Base-by-base conservation (phyloP, 1,284 basidiomycete genomes). In the Puccinia triticina region DNA sequence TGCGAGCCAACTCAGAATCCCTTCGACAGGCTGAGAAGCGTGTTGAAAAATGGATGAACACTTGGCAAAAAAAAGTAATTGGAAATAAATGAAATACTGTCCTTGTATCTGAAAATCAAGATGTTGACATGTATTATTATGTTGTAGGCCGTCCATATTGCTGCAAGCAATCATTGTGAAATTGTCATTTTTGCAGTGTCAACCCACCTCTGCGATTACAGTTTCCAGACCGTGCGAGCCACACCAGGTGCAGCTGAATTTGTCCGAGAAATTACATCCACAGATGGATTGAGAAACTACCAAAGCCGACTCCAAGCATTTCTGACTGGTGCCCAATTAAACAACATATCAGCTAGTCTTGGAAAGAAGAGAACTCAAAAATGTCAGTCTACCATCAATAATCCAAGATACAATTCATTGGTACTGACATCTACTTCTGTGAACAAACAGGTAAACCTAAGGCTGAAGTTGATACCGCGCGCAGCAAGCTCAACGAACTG, bases 191-290 rank as follows among this genome's bases (percentile, higher is more conserved):
- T 48, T 48, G 67, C 67, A 7, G 67, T 71, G n/a, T 71, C 67
- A 21, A 46, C 10, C 14, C 67, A 69, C 16, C 40, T 69, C 10
- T 18, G 18, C 3, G 7, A 48, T 32, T 40, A 67, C 34, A 67
- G n/a, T 26, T 67, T 67, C 29, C 37, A 69, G 23, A 43, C 1
- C 16, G 26, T 34, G 2, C 10, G 40, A n/a, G 67, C 67, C 8
- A 69, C 67, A 8, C 40, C 67, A 43, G 67, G 67, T 2, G 67
- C 67, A n/a, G 67, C 40, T n/a, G 67, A 69, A n/a, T 69, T 69
- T 69, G 67, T 69, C 34, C 40, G 21, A 11, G 32, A 69, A 26
- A 69, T 69, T 26, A n/a, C 32, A 26, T 32, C 40, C 5, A 21
- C 40, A 8, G 67, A 69, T 48, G 67, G 67, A 7, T 32, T 69